Conservation (phyloP, 2,329 filamentous ascomycete genomes). For the Annulohypoxylon truncatum region DNA sequence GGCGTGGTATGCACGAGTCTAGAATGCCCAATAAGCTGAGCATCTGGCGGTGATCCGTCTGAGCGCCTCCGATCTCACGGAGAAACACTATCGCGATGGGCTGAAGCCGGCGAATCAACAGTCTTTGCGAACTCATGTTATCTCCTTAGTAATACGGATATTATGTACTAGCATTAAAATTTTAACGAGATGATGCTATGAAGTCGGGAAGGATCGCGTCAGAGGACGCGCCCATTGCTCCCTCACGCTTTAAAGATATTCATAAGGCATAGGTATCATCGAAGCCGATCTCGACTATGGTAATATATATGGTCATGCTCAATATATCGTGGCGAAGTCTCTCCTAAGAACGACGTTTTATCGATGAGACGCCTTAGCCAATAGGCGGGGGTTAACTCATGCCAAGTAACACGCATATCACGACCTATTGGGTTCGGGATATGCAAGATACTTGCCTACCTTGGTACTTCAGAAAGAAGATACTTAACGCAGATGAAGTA, state of each 20-base stretch:
- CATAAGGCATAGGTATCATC: slow-evolving; percentile 17
- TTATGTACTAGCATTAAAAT: slow-evolving; percentile 16
- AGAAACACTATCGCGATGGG: slow-evolving; percentile 30
- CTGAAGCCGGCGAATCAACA: slow-evolving; percentile 22
- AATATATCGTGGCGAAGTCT: slow-evolving; percentile 19
- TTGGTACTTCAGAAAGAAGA: not conserved
- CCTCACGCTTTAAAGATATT: slow-evolving; percentile 14
- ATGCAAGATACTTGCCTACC: not conserved
- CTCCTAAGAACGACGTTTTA: not conserved
- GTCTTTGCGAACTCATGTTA: slow-evolving; percentile 17
- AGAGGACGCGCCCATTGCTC: slow-evolving; percentile 31
- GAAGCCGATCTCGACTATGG: not conserved
- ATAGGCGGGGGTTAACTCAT: not conserved
- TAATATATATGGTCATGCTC: slow-evolving; percentile 3
- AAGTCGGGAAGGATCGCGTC: slow-evolving; percentile 27
- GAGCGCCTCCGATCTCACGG: slow-evolving; percentile 25
- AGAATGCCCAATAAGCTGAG: slow-evolving; percentile 24
- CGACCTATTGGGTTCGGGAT: slow-evolving; percentile 2
- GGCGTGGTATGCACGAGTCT: slow-evolving; percentile 22
- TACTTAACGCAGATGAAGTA: not conserved
- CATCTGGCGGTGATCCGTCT: slow-evolving; percentile 28
- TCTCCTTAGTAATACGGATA: slow-evolving; percentile 22
- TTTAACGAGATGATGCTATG: slow-evolving; percentile 28
- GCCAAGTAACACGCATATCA: not conserved
- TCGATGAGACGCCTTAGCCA: not conserved